Evolutionary conservation across 2,329 filamentous ascomycete genomes (phyloP), one percentile per base, ranked within the genome.

Genomic region (Acrodontium crateriforme): DNA sequence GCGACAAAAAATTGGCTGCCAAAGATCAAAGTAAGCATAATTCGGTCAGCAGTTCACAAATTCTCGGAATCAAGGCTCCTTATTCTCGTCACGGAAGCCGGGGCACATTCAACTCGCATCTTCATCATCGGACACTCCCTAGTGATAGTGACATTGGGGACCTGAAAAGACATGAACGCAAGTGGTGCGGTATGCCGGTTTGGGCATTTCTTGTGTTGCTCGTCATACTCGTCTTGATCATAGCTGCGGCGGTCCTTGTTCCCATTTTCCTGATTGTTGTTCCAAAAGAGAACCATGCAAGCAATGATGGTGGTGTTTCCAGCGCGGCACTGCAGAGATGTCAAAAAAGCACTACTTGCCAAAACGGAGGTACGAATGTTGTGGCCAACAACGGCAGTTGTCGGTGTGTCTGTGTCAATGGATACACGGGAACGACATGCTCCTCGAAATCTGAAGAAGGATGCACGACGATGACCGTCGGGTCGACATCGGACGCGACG

Each of bases 321-420:
- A 51, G 55, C 17, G 34, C 45, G 63, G 29, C 37, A 24, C 33
- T 46, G 13, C 50, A 58, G 5, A 49, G 64, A 35, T 92, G 83
- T 50, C 63, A 70, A 39, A 55, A 61, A 20, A 65, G 66, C 16
- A 56, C 78, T 9, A 65, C 62, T 0, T 94, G 87, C 47, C 58
- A 69, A 28, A 93, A 95, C 39, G 83, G 82, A 7, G 87, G 87
- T 16, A 74, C 75, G 11, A 84, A 75, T 30, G 69, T 87, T 10
- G 55, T 83, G 12, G 70, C 67, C 10, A 62, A 71, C 31, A 38
- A 40, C 24, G 50, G 49, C 3, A 60, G 67, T 12, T 95, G 87
- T 56, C 77, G 76, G 9, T 98, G 87, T 50, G 72, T 94, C 23
- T 98, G 87, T 54, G 73, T 77, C 13, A 84, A 89, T 44, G 83